Base-by-base conservation (phyloP, 768 basidiomycete genomes). In the Cystobasidium ongulense region DNA sequence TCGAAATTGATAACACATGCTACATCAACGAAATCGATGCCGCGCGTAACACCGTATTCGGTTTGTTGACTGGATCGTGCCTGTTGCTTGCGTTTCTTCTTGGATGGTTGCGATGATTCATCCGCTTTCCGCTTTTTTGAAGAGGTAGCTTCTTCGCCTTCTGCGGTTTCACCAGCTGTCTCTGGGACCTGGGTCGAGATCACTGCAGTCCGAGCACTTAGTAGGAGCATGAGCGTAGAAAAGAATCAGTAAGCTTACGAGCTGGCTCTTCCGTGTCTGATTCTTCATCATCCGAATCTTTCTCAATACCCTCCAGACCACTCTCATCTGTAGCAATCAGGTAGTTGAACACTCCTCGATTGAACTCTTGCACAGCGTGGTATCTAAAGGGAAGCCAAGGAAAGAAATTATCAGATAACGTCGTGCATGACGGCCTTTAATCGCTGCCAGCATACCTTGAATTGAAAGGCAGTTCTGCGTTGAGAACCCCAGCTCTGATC, bases 1-100 rank as follows among this genome's bases (percentile, higher is more conserved):
- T 99, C 96, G 81, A 98, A 99, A 83, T 99, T 99, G 80, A 99
- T 86, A 1, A 99, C 95, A 77, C 94, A 97, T 11, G 93, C 88
- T 70, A 98, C 96, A 76, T 96, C 90, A 75, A 97, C 86, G 81
- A 99, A 99, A 82, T 99, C 96, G 73, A 98, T 88, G 1, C 96
- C 96, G 57, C 96, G 89, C 0, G 92, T 92, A 62, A 97, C 90
- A 39, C 94, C 92, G 77, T 93, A 97, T 80, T 95, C 91, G 87
- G 80, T 90, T 89, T 1, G 76, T 72, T 74, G 61, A 65, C 72
- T 64, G 38, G n/a, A 78, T 84, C 31, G 85, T 83, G 75, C 88
- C 85, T 33, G 86, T 82, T 68, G 75, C 82, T 82, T 78, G 25
- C 81, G 82, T 77, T 33, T 76, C 78, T 25, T 76, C 77, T 74